phyloP scores from a whole-genome alignment of 1,284 basidiomycete genomes.

The Cutaneotrichosporon mucoides region DNA sequence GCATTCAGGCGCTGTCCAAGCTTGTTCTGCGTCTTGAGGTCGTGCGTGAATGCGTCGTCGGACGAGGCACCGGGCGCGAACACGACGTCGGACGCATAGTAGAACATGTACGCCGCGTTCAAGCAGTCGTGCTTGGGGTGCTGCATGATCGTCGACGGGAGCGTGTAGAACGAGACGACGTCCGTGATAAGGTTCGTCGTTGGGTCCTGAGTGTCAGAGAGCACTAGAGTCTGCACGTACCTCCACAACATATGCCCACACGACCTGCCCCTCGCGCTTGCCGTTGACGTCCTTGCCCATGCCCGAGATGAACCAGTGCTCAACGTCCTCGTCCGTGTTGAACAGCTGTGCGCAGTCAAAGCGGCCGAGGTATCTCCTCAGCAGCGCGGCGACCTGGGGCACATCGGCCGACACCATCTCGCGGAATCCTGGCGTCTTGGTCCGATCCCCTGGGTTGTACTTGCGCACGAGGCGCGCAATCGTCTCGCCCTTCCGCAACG shows the following conservation, averaged over 20 bases:
- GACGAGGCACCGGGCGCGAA: constrained; percentile 30
- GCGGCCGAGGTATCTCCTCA: constrained; percentile 73
- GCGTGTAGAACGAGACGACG: constrained; percentile 93
- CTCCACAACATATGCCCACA: constrained; percentile 96
- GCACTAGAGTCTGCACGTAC: constrained; percentile 50
- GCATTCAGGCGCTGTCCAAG: constrained; percentile 68
- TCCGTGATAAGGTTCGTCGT: constrained; percentile 81
- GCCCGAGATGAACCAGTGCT: constrained; percentile 85
- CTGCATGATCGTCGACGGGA: constrained; percentile 69
- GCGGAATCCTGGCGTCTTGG: constrained; percentile 63
- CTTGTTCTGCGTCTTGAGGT: constrained; percentile 58
- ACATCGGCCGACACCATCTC: constrained; percentile 85
- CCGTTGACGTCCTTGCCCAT: constrained; percentile 61
- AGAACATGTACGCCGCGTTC: constrained; percentile 57
- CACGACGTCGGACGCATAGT: constrained; percentile 52
- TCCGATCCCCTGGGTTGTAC: constrained; percentile 59
- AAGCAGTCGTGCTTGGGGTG: constrained; percentile 48
- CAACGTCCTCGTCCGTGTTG: constrained; percentile 67
- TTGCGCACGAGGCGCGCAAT: constrained; percentile 76
- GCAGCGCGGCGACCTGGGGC: constrained; percentile 66
- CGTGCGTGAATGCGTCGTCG: constrained; percentile 32
- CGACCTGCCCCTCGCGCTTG: constrained; percentile 72
- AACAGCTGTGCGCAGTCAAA: constrained; percentile 82
- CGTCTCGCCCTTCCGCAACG: constrained; percentile 75
- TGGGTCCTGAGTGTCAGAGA: constrained; percentile 59